Base-by-base conservation (phyloP, 768 basidiomycete genomes). In the Terana coerulea region DNA sequence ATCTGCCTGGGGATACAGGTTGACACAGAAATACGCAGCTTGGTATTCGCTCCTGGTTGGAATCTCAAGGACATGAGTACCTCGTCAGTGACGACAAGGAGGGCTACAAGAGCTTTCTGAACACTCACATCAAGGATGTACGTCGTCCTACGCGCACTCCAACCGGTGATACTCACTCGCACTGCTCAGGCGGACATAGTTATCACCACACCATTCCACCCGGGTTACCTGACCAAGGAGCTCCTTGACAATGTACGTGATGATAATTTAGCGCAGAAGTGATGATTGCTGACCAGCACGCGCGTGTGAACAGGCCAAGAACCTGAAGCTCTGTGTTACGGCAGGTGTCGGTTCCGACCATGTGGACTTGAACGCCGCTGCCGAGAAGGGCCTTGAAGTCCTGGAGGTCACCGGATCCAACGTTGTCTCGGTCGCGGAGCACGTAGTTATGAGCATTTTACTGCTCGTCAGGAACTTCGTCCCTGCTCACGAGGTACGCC, bases 291-390 rank as follows among this genome's bases (percentile, higher is more conserved):
- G 24, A 43, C 36, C 11, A 11, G 0, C 11, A 3, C 26, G 15
- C 4, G 34, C 3, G 22, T 31, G 15, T 24, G 5, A 19, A 64
- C 49, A 91, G 80, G 91, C 93, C 28, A 86, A 87, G 70, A 93
- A 94, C 60, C 80, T 97, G 55, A 95, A 91, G 71, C 66, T 95
- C 51, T 90, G 88, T 62, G 79, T 95, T 62, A 97, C 93, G 21
- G 93, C 92, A 53, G 91, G 90, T 67, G 91, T 93, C 41, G 90
- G 91, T 10, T 91, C 88, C 17, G 93, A 94, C 71, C 91, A 89
- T 72, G 82, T 93, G 57, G 92, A 95, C 65, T 79, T 95, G 54
- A 86, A 94, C 67, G 88, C 91, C 19, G 87, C 90, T 22, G 91
- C 90, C 57, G 82, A 91, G 64, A 74, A 80, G 59, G 76, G 76